Conservation (phyloP, 305 asterid genomes). For the Fraxinus albicans region DNA sequence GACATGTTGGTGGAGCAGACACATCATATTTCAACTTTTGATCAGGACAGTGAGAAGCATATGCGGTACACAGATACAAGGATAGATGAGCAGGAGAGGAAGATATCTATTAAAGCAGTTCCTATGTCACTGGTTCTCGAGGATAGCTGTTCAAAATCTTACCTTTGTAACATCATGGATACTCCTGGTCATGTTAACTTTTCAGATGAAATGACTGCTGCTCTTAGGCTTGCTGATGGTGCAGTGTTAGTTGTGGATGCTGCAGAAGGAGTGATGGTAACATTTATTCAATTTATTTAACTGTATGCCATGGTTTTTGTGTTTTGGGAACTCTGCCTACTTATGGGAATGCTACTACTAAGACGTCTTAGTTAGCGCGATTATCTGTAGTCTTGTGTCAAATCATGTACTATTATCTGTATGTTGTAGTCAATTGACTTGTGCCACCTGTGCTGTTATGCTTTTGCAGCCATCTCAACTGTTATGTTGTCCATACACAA, state of each 20-base stretch:
- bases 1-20: conserved; percentile 99
- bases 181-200: conserved; percentile 98
- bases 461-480: not conserved
- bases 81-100: conserved; percentile 96
- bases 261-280: conserved; percentile 97
- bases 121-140: conserved; percentile 94
- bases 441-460: not conserved
- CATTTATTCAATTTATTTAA: conserved; percentile 9
- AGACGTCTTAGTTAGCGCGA: not conserved
- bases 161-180: conserved; percentile 89
- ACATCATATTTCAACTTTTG: conserved; percentile 92
- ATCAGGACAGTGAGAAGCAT: conserved; percentile 89
- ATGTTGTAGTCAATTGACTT: not conserved
- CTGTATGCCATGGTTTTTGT: not conserved
- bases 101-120: conserved; percentile 80
- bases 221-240: conserved; percentile 98
- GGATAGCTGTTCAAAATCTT: conserved; percentile 91
- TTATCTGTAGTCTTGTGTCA: not conserved
- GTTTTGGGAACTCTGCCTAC: not conserved
- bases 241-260: conserved; percentile 97
- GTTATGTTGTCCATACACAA: not conserved
- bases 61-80: conserved; percentile 96
- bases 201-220: conserved; percentile 98
- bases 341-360: not conserved
- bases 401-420: not conserved